Conservation (phyloP, 2,329 filamentous ascomycete species). For the Phialophora chinensis region DNA sequence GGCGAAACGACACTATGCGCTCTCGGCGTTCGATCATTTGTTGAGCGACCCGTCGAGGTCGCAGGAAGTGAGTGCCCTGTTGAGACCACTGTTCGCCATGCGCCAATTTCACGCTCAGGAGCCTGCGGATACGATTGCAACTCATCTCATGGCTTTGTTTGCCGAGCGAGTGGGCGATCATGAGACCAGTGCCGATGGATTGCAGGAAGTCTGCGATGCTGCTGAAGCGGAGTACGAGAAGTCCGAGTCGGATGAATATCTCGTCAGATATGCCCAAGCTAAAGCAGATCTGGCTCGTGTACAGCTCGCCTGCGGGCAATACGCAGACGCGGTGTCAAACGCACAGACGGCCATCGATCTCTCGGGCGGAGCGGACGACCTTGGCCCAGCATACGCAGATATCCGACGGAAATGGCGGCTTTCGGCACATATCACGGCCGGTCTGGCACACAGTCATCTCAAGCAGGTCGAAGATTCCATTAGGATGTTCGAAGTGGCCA, state of each 20-base stretch:
- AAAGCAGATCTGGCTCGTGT: slow-evolving; percentile 87
- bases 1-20: slow-evolving; percentile 77
- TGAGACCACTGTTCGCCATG: slow-evolving; percentile 87
- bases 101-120: slow-evolving; percentile 76
- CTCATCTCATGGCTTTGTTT: slow-evolving; percentile 80
- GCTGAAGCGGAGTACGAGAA: slow-evolving; percentile 84
- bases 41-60: slow-evolving; percentile 60
- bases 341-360: slow-evolving; percentile 82
- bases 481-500: slow-evolving; percentile 76
- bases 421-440: slow-evolving; percentile 83
- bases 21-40: slow-evolving; percentile 82
- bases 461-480: slow-evolving; percentile 72
- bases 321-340: slow-evolving; percentile 74
- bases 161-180: slow-evolving; percentile 79
- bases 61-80: slow-evolving; percentile 60
- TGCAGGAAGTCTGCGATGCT: slow-evolving; percentile 70
- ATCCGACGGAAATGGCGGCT: slow-evolving; percentile 74
- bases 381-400: slow-evolving; percentile 66
- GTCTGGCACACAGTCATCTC: slow-evolving; percentile 78
- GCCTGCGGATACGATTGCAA: slow-evolving; percentile 72
- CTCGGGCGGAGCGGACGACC: slow-evolving; percentile 70
- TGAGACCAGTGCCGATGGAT: slow-evolving; percentile 64
- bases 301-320: slow-evolving; percentile 72
- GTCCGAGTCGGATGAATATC: slow-evolving; percentile 74
- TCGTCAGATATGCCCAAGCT: slow-evolving; percentile 78